Base-by-base conservation (phyloP, 2,329 filamentous ascomycete genomes). In the Westerdykella aurantiaca region DNA sequence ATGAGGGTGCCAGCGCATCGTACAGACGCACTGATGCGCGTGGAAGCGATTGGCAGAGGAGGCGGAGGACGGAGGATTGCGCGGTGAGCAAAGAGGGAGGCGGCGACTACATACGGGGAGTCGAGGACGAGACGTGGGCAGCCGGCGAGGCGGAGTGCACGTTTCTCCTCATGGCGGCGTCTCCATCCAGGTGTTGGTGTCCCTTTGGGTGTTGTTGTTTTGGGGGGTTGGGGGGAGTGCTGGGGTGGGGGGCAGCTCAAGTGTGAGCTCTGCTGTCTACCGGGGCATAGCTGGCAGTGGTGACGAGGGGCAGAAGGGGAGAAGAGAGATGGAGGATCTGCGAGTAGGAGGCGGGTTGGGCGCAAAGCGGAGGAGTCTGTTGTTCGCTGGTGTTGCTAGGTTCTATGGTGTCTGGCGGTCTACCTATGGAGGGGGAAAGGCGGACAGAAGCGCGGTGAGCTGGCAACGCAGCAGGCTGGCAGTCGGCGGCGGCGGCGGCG, bases 61-160 rank as follows among this genome's bases (percentile, higher is more conserved):
- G 46, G 39, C 44, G 39, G 43, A 37, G 10, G 33, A 16, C 43
- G 39, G 43, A 37, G 10, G 33, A 16, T 29, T 21, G 47, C 38
- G 31, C 17, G 34, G 31, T 45, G 39, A 31, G 43, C 46, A 38
- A 38, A 21, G 18, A 21, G 34, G 42, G 42, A 41, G 13, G 44
- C 43, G 34, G 41, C 34, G 17, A 37, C 50, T 52, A 83, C 81
- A 65, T 81, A 83, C 80, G 74, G n/a, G 33, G 33, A 67, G 77
- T 76, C 54, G 76, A 71, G 35, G 41, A 59, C 75, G 72, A 53
- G 75, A 76, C 72, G 69, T 75, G 75, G 68, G 79, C 78, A 57
- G 79, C 77, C 66, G 80, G 82, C 53, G 81, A 82, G 52, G 63
- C 61, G 50, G 61, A 64, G 47, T 53, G 55, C 47, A 61, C 61